Evolutionary conservation across 2,329 filamentous ascomycete species (phyloP), one percentile per base, ranked within the genome.

Genomic region (Cryphonectria parasitica): DNA sequence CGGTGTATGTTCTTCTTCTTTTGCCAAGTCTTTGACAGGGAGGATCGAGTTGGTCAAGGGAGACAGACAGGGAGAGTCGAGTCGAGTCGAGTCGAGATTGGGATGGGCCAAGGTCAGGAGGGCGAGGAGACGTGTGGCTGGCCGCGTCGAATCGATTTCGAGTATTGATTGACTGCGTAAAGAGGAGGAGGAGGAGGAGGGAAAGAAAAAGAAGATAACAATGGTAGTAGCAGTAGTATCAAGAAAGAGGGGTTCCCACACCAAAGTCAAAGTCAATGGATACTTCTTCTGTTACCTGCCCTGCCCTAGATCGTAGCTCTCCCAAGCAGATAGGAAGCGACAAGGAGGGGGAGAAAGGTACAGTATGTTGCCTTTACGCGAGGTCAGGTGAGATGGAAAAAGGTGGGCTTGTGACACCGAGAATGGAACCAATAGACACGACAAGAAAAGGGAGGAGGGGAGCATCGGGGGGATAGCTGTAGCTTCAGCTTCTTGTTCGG

Each of bases 331-430:
- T 41, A 17, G 34, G 43, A 31, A 41, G 31, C 7, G 62, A 65
- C 36, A 41, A 49, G n/a, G 52, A 66, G 28, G 62, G 28, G 39
- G 52, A 39, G 17, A 41, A 61, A 41, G 13, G 45, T n/a, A n/a
- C 61, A 41, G 58, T 56, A 36, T 11, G 19, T 10, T 34, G 45
- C 64, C 45, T 22, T 54, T n/a, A 62, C 69, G 69, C 69, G 69
- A 70, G 69, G 64, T 70, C 69, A 70, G 64, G 69, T 68, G 64
- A 68, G 69, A 19, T 34, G 52, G 52, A 6, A 25, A 43, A 43
- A 22, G 10, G 31, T 41, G 34, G 34, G 39, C 54, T 62, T 11
- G 54, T 15, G 45, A 49, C 45, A 49, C n/a, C 41, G 39, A 49
- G 39, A 19, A 45, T 13, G 7, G 34, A 17, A n/a, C 11, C 22